These are phyloP conservation scores for Aphanocladium album DNA, from an alignment of 2,329 filamentous ascomycete genomes.

Conservation along the genomic window DNA sequence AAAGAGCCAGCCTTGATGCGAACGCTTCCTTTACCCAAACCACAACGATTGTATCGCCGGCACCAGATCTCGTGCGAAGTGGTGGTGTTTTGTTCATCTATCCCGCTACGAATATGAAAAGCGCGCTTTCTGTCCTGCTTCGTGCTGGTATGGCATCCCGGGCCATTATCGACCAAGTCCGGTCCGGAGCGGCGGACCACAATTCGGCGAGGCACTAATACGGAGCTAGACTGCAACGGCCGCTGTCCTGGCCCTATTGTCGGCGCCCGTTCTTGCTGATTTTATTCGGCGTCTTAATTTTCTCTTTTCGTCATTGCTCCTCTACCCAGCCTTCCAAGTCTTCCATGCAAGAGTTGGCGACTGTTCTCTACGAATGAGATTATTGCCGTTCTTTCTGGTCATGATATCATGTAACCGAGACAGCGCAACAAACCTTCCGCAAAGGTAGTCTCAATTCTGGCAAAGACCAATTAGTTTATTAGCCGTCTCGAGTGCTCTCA, in stretches of 20 bases:
- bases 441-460: not conserved
- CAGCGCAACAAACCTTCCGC: not conserved
- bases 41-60: no score
- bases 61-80: no score
- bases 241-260: not conserved
- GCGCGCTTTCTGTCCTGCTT: no score
- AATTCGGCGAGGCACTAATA: not conserved
- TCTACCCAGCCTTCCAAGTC: no score
- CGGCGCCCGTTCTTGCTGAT: not conserved
- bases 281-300: not conserved
- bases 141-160: no score
- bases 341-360: no score
- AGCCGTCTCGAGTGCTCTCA: not conserved
- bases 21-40: no score
- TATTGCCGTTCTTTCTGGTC: not conserved
- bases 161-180: not conserved
- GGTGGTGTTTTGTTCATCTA: no score
- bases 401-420: not conserved
- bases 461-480: not conserved
- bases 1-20: no score
- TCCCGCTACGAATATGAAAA: no score
- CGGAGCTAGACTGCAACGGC: not conserved
- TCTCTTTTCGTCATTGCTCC: not conserved
- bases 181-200: not conserved
- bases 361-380: not conserved